Conservation (phyloP, 108 stramenopile genomes). For the Conticribra guillardii region DNA sequence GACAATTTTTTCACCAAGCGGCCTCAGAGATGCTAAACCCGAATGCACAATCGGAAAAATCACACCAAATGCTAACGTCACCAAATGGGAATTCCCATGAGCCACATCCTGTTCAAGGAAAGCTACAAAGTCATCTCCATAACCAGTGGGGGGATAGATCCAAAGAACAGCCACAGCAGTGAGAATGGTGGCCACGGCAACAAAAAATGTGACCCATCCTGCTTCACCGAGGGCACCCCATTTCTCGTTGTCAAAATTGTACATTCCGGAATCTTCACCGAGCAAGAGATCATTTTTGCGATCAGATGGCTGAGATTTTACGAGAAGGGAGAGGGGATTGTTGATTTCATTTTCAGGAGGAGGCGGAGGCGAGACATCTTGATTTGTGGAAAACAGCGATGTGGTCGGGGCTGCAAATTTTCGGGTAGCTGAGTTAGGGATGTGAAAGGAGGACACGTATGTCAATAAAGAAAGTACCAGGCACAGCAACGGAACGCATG, state of each 20-base stretch:
- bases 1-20: slow-evolving; percentile 87
- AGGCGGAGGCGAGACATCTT: slow-evolving; percentile 3
- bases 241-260: slow-evolving; percentile 61
- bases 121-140: slow-evolving; percentile 81
- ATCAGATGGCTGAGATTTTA: slow-evolving; percentile 59
- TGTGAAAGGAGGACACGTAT: slow-evolving; percentile 20
- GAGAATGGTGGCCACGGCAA: slow-evolving; percentile 72
- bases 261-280: slow-evolving; percentile 77
- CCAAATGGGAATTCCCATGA: slow-evolving; percentile 63
- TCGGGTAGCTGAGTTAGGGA: slow-evolving; percentile 7
- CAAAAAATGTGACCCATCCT: slow-evolving; percentile 81
- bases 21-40: slow-evolving; percentile 93
- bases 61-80: slow-evolving; percentile 70
- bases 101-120: slow-evolving; percentile 59
- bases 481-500: background rate
- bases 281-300: slow-evolving; percentile 62
- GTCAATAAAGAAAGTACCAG: background rate
- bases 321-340: slow-evolving; percentile 56
- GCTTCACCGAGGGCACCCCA: slow-evolving; percentile 62
- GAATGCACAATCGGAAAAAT: slow-evolving; percentile 93
- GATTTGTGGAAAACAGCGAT: slow-evolving; percentile 1
- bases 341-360: background rate
- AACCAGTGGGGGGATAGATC: slow-evolving; percentile 69
- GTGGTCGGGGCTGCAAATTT: background rate
- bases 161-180: slow-evolving; percentile 76